Base-by-base conservation (phyloP, 169 alveolate genomes). In the Perkinsus marinus region DNA sequence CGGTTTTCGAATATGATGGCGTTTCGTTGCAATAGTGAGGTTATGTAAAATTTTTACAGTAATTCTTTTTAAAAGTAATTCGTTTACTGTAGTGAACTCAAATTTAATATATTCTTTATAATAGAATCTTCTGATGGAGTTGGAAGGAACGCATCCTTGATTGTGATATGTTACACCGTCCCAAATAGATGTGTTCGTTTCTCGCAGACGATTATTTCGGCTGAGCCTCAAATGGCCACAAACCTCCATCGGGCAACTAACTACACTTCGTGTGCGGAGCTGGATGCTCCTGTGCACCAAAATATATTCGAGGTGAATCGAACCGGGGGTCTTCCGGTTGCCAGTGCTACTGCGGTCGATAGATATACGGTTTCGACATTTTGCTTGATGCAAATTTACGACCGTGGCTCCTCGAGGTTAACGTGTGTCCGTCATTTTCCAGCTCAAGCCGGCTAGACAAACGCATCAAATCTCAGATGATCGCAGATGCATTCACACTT, bases 331-430 rank as follows among this genome's bases (percentile, higher is more conserved):
- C 79, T 13, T 19, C 22, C 30, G 37, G 93, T 39, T 94, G 94
- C 36, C 92, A 91, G 90, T 93, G 95, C 47, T 91, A 92, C 91
- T 92, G 91, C 91, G 94, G 97, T 47, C 95, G 95, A 68, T 98
- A 97, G 92, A 92, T 97, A 39, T 97, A 97, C 94, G 99, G 99
- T n/a, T 97, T 97, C 94, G 99, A 98, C 94, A 95, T 98, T 37
- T 94, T 98, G 43, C 94, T 98, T 39, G 99, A 98, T 93, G 95
- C 94, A 34, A 95, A 96, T 69, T 93, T 97, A 79, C 97, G 96
- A 68, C 99, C 99, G 6, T 98, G 99, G 99, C 94, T 98, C 69
- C 93, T 98, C 91, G 99, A 98, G 93, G 98, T 98, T 7, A 98
- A 98, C 95, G 97, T 98, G 39, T 96, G 98, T 91, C 99, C 99